These are phyloP conservation scores for Hypholoma sublateritium DNA, from an alignment of 768 basidiomycete genomes.

Conservation along the genomic window DNA sequence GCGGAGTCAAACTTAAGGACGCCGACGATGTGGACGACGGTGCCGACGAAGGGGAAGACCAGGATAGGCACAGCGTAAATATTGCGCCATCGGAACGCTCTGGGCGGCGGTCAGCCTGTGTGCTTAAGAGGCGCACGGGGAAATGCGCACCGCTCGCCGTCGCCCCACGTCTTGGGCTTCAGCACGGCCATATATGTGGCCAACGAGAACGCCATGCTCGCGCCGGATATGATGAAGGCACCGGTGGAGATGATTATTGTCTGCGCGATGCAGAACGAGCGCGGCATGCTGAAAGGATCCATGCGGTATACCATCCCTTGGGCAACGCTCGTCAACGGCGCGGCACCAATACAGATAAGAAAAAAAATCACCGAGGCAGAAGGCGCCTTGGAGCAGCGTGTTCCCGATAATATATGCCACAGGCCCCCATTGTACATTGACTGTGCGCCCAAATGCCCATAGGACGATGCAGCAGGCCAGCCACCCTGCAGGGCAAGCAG, in stretches of 20 bases:
- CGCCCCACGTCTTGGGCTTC: constrained; percentile 43
- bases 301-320: constrained; percentile 65
- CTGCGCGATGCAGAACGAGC: constrained; percentile 55
- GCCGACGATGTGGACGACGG: constrained; percentile 41
- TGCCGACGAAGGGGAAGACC: constrained; percentile 46
- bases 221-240: constrained; percentile 43
- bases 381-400: constrained; percentile 52
- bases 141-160: constrained; percentile 28
- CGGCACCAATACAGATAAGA: background rate
- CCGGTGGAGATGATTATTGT: constrained; percentile 42
- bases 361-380: constrained; percentile 54
- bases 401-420: constrained; percentile 48
- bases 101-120: constrained; percentile 17
- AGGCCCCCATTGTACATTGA: constrained; percentile 48
- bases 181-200: constrained; percentile 39
- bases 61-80: constrained; percentile 44
- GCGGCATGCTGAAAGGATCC: constrained; percentile 61
- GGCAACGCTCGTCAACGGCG: background rate
- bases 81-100: constrained; percentile 50
- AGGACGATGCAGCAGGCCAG: constrained; percentile 50
- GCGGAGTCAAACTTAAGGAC: constrained; percentile 44
- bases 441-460: constrained; percentile 41
- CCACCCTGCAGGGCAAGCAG: constrained; percentile 35
- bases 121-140: constrained; percentile 6
- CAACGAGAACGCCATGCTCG: constrained; percentile 42